Conservation (phyloP, 2,329 filamentous ascomycete genomes). For the Leptosphaerulina australis region DNA sequence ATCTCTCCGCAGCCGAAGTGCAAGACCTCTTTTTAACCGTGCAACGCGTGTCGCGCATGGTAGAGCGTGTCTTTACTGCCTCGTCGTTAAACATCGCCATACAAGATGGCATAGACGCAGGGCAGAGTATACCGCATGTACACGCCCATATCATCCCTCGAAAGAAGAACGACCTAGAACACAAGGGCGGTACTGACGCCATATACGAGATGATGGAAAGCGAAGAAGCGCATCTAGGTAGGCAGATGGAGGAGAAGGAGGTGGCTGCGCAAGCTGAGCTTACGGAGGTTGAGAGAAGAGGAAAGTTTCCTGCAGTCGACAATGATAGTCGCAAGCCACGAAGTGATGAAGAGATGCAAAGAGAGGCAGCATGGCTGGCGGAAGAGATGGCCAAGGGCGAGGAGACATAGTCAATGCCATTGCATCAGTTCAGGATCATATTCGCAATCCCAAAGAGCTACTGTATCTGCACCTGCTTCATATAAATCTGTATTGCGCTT, state of each 20-base stretch:
- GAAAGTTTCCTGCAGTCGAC: slow-evolving; percentile 72
- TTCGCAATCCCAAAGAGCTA: too few species aligned
- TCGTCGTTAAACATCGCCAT: slow-evolving; percentile 90
- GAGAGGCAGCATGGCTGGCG: slow-evolving; percentile 74
- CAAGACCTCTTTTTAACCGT: slow-evolving; percentile 86
- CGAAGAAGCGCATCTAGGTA: slow-evolving; percentile 82
- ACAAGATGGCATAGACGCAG: slow-evolving; percentile 89
- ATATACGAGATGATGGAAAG: slow-evolving; percentile 84
- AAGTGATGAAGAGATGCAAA: slow-evolving; percentile 75
- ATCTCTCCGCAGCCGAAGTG: slow-evolving; percentile 75
- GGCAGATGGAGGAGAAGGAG: slow-evolving; percentile 65
- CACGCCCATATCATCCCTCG: slow-evolving; percentile 92
- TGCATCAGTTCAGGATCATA: slow-evolving; percentile 12
- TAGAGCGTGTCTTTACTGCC: slow-evolving; percentile 66
- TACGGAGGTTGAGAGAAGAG: slow-evolving; percentile 48
- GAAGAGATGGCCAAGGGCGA: slow-evolving; percentile 58
- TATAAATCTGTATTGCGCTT: too few species aligned
- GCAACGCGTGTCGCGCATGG: slow-evolving; percentile 78
- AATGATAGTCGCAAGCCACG: slow-evolving; percentile 68
- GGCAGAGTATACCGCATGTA: slow-evolving; percentile 91
- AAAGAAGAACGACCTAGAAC: slow-evolving; percentile 62
- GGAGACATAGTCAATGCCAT: slow-evolving; percentile 1
- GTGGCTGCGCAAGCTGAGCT: slow-evolving; percentile 50
- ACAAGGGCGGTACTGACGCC: slow-evolving; percentile 67
- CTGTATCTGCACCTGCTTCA: too few species aligned